Evolutionary conservation across 2,329 filamentous ascomycete genomes (phyloP).

Genomic region (Diaporthe batatas): DNA sequence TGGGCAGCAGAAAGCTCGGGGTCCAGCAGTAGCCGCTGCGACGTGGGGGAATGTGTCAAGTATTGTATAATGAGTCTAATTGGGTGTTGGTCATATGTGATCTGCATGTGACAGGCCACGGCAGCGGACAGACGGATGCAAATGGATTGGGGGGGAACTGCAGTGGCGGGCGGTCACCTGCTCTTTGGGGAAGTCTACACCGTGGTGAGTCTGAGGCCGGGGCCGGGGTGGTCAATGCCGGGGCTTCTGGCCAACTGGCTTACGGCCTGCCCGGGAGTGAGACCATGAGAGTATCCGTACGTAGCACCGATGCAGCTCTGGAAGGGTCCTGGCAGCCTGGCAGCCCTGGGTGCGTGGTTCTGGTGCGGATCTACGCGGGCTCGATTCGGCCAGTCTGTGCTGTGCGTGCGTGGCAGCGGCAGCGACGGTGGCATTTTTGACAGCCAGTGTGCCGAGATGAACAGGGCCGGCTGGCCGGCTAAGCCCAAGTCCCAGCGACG

Average conservation of each 20-base stretch:
- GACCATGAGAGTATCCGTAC: background rate
- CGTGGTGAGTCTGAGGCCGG: conserved; percentile 25
- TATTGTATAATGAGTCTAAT: conserved; percentile 3
- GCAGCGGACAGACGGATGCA: conserved; percentile 10
- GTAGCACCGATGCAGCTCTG: conserved; percentile 4
- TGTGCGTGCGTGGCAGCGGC: conserved; percentile 16
- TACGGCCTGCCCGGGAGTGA: background rate
- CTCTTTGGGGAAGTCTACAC: conserved; percentile 35
- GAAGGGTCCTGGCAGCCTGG: background rate
- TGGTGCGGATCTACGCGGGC: conserved; percentile 26
- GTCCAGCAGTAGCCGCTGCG: background rate
- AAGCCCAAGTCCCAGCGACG: conserved; percentile 1
- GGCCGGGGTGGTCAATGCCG: background rate
- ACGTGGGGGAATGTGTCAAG: conserved; percentile 10
- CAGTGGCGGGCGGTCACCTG: conserved; percentile 18
- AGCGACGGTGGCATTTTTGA: conserved; percentile 31
- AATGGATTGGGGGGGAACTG: conserved; percentile 12
- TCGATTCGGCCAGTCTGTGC: conserved; percentile 28
- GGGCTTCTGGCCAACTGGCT: conserved; percentile 18
- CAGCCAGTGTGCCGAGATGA: background rate
- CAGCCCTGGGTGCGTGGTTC: background rate
- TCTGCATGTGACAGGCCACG: conserved; percentile 6
- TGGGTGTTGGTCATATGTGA: background rate
- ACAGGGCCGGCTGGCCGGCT: background rate
- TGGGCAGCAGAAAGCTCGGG: background rate